Base-by-base conservation (phyloP, 2,329 filamentous ascomycete genomes). In the Penicillium sp. region DNA sequence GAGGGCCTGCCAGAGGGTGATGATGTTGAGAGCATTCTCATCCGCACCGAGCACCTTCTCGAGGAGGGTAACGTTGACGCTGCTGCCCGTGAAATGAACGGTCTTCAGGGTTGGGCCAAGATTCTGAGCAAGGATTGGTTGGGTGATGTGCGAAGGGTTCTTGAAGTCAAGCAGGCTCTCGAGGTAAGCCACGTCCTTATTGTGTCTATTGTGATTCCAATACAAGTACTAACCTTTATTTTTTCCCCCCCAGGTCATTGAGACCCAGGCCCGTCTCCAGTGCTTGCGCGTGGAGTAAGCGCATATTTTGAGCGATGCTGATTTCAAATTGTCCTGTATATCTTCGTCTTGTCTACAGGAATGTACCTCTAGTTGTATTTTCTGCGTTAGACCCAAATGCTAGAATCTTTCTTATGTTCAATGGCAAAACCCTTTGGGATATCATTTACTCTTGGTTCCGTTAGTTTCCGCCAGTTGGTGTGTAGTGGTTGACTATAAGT, bases 81-180 rank as follows among this genome's bases (percentile, higher is more conserved):
- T 49, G 94, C 94, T 2, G 92, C 94, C 13, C 83, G 94, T 61
- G 94, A 99, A 79, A 94, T 99, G 88, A 99, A 97, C 71, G 85
- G 87, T 1, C 81, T 99, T 43, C 84, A 88, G 58, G 94, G 94
- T 23, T 99, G 94, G 94, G 92, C 93, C 44, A 96, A 94, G 82
- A 93, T 92, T 36, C 78, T 99, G 70, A 95, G 91, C 76, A 87
- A 89, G 69, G 94, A 99, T 75, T 99, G 94, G 94, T 77, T 99
- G 64, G 83, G 83, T 48, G 94, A 99, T 81, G 90, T 92, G 59
- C 86, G 94, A 72, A 89, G 92, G 78, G 91, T 96, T 61, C 80
- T 99, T 68, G 94, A 99, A 79, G 94, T 97, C 61, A 88, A 90
- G 77, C 94, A 99, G 79, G 94, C 94, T 68, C 82, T 99, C 67